Base-by-base conservation (phyloP, 352 stramenopile species). In the Globisporangium rhizosaccharum region DNA sequence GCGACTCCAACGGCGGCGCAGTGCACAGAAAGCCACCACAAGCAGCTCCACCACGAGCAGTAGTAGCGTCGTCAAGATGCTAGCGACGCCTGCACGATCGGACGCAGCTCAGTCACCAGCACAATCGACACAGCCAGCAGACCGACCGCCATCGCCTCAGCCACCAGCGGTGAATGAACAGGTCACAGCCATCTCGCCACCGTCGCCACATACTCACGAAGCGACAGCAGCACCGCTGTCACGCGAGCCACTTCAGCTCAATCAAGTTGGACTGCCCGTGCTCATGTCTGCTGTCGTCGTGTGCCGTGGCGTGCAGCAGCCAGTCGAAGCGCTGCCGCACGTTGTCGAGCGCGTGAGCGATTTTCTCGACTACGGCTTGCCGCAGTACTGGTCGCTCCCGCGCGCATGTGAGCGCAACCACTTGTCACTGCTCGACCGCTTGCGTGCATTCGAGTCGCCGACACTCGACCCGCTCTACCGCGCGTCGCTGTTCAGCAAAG, bases 321-420 rank as follows among this genome's bases (percentile, higher is more conserved):
- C 48, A 7, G 57, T 63, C 1, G 57, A 50, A n/a, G 39, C 48
- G n/a, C 37, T 63, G 8, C n/a, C 50, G 50, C 49, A 63, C 20
- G 57, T 63, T 18, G 50, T 63, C 10, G 48, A 63, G 50, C 57
- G 50, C 57, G 11, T 63, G 18, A 63, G 57, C 20, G 48, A 63
- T 39, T 63, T 63, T 17, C 49, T 63, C 49, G 28, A 63, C 57
- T 63, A 20, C 23, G 57, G 57, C 0, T 41, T 63, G 14, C 57
- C 57, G 39, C 49, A 50, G 28, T 63, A 53, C 57, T 63, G 37
- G 57, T 51, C 49, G 41, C 41, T 63, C 11, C 49, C 57, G n/a
- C 49, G 48, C 14, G 57, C 57, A 41, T 63, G 57, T 30, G 28
- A 63, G 20, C 57, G 44, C 26, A 55, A 57, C 41, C 50, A 57